phyloP scores from a whole-genome alignment of 495 filamentous ascomycete genomes.

The Lichenothelia convexa region DNA sequence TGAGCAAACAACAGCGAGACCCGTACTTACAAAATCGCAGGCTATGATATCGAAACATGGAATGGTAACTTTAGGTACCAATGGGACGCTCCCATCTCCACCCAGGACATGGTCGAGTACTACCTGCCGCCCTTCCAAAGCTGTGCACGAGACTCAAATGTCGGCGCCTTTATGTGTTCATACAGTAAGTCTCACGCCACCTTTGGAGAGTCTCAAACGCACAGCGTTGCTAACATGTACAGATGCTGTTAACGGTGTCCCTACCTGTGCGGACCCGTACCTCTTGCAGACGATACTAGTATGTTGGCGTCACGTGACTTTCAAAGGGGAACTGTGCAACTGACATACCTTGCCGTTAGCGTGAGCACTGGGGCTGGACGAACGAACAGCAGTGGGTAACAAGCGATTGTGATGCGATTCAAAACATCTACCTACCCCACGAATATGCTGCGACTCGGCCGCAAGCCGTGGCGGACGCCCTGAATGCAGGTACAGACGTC shows the following conservation, averaged over 20 bases:
- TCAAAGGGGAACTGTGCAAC: too few relatives aligned
- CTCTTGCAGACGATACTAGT: slow-evolving; percentile 38
- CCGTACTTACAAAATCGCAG: not conserved
- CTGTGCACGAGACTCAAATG: slow-evolving; percentile 33
- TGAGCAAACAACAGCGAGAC: not conserved
- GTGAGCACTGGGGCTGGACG: slow-evolving; percentile 32
- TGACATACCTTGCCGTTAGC: too few relatives aligned
- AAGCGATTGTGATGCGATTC: slow-evolving; percentile 38
- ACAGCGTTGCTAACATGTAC: not conserved
- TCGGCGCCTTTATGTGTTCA: slow-evolving; percentile 36
- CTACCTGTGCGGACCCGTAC: slow-evolving; percentile 33
- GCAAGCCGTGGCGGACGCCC: slow-evolving; percentile 30
- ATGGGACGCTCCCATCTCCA: slow-evolving; percentile 36
- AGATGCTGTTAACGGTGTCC: slow-evolving; percentile 37
- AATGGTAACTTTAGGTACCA: slow-evolving; percentile 31
- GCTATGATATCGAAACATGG: slow-evolving; percentile 48
- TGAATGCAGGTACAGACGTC: slow-evolving; percentile 44
- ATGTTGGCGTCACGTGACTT: too few relatives aligned
- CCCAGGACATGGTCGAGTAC: slow-evolving; percentile 37
- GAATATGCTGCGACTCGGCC: slow-evolving; percentile 29
- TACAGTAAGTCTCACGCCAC: slow-evolving; percentile 19
- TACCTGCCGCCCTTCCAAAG: slow-evolving; percentile 30
- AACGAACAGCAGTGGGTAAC: slow-evolving; percentile 36
- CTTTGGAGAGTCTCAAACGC: not conserved
- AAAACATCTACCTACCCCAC: slow-evolving; percentile 38